Conservation (phyloP, 2,329 filamentous ascomycete genomes). For the Bipolaris cookei region DNA sequence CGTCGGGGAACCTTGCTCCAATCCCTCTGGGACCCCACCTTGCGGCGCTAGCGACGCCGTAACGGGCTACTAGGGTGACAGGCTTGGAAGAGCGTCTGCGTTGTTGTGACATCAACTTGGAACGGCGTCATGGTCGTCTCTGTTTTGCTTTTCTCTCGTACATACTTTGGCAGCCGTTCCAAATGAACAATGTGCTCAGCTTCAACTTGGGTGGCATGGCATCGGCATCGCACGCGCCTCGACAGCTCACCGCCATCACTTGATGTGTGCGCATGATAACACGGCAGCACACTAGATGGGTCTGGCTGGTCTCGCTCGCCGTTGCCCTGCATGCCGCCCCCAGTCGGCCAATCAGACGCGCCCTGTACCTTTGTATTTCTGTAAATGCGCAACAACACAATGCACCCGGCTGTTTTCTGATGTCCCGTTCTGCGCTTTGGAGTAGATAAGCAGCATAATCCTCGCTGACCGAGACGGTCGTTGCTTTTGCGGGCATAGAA, state of each 20-base stretch:
- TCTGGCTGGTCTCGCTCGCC: not conserved
- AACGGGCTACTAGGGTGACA: constrained; percentile 4
- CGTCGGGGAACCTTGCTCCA: constrained; percentile 20
- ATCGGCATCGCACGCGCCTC: not conserved
- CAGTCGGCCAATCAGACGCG: not conserved
- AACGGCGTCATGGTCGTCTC: constrained; percentile 9
- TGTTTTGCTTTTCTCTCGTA: not conserved
- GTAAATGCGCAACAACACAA: not conserved
- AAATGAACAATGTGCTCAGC: not conserved
- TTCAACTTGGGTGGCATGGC: not conserved
- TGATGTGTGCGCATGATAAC: constrained; percentile 5
- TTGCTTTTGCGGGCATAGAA: not conserved
- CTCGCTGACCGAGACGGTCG: not conserved
- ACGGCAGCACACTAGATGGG: constrained; percentile 2
- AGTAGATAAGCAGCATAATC: not conserved
- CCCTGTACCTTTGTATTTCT: not conserved
- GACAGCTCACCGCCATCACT: constrained; percentile 5
- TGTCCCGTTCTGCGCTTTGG: not conserved
- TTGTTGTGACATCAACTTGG: not conserved
- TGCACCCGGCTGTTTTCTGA: not conserved
- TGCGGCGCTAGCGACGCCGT: constrained; percentile 7
- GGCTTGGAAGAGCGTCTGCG: not conserved
- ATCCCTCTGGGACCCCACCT: constrained; percentile 13
- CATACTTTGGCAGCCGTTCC: not conserved
- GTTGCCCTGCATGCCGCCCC: constrained; percentile 4